These are phyloP conservation scores for Candida michaelii DNA, from an alignment of 805 yeast genomes.

Conservation along the genomic window DNA sequence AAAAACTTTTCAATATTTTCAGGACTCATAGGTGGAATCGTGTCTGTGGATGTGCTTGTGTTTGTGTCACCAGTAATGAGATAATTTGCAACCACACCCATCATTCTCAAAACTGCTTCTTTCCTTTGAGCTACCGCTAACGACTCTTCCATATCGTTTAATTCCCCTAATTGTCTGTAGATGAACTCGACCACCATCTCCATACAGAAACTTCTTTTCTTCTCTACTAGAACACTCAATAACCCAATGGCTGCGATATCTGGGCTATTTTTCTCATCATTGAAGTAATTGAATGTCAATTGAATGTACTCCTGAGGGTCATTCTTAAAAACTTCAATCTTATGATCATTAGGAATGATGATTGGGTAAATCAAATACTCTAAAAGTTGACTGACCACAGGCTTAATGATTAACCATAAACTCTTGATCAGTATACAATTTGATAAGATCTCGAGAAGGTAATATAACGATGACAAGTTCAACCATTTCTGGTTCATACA, in stretches of 20 bases:
- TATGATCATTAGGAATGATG: conserved; percentile 65
- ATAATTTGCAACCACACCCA: conserved; percentile 69
- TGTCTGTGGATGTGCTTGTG: conserved; percentile 35
- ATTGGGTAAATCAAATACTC: conserved; percentile 75
- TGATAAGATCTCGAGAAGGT: conserved; percentile 51
- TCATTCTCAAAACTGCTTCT: conserved; percentile 77
- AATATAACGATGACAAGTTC: conserved; percentile 60
- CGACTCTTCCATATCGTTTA: conserved; percentile 34
- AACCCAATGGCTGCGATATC: conserved; percentile 79
- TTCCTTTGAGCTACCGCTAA: conserved; percentile 56
- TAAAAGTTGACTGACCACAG: conserved; percentile 63
- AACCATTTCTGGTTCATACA: conserved; percentile 67
- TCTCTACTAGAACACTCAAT: conserved; percentile 67
- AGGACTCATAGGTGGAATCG: too few relatives aligned
- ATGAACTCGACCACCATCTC: conserved; percentile 63
- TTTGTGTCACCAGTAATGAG: conserved; percentile 32
- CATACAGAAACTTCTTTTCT: conserved; percentile 58
- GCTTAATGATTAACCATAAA: conserved; percentile 68
- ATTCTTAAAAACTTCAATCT: conserved; percentile 72
- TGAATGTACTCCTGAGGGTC: conserved; percentile 91
- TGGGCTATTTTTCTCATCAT: conserved; percentile 58
- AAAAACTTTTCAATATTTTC: conserved; percentile 77
- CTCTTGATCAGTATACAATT: conserved; percentile 55
- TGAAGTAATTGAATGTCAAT: conserved; percentile 46
- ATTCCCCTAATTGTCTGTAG: conserved; percentile 32